Evolutionary conservation across 176 grass and related monocot genomes (phyloP).

Genomic region (Triticum monococcum): DNA sequence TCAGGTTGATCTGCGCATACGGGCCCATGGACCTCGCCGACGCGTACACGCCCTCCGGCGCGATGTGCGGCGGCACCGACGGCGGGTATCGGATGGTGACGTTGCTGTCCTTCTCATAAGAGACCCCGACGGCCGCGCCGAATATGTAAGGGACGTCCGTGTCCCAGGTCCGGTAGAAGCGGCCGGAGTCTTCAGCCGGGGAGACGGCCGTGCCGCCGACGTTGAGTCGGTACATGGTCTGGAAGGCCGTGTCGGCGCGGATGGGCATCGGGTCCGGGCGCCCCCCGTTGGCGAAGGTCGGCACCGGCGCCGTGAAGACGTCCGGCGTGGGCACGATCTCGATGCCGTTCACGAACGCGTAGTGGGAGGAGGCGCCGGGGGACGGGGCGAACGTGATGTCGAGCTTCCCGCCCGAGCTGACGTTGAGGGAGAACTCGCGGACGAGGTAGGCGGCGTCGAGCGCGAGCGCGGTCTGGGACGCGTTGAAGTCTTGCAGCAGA

Average conservation of each 20-base stretch:
- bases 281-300: slow-evolving; percentile 13
- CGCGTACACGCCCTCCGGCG: slow-evolving; percentile 38
- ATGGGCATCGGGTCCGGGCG: background rate
- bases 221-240: slow-evolving; percentile 55
- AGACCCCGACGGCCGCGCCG: slow-evolving; percentile 28
- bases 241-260: slow-evolving; percentile 22
- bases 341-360: slow-evolving; percentile 67
- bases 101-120: slow-evolving; percentile 26
- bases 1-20: slow-evolving; percentile 12
- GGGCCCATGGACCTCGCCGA: slow-evolving; percentile 54
- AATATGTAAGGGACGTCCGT: slow-evolving; percentile 25
- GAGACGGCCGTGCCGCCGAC: slow-evolving; percentile 19
- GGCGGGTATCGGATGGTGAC: slow-evolving; percentile 31
- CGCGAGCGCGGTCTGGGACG: slow-evolving; percentile 28
- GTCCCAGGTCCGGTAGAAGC: slow-evolving; percentile 28
- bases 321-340: slow-evolving; percentile 41
- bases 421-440: slow-evolving; percentile 45
- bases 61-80: slow-evolving; percentile 1
- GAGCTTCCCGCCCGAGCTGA: background rate
- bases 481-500: slow-evolving; percentile 38
- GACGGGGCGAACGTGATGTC: slow-evolving; percentile 43
- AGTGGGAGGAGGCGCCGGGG: background rate
- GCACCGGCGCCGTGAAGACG: background rate
- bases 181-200: slow-evolving; percentile 4
- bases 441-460: slow-evolving; percentile 10